phyloP scores from a whole-genome alignment of 2,329 filamentous ascomycete species.

The Davidsoniella eucalypti region DNA sequence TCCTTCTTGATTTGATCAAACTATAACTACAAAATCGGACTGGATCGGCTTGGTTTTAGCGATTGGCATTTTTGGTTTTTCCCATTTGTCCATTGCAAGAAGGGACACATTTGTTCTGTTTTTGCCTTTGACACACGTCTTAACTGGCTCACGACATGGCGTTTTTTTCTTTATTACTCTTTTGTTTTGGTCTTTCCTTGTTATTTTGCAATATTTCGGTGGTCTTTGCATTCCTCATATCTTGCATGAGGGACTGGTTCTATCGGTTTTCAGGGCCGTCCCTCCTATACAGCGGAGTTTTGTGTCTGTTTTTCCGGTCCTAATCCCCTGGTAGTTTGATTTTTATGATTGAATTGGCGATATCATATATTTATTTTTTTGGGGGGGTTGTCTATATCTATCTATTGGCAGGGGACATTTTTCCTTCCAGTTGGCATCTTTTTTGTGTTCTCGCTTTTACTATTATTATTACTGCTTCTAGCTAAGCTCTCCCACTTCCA shows the following conservation, averaged over 20 bases:
- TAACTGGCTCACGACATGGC: constrained; percentile 6
- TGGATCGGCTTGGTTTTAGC: constrained; percentile 6
- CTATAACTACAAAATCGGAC: constrained; percentile 8
- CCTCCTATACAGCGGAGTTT: constrained; percentile 10
- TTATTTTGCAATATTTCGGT: constrained; percentile 1
- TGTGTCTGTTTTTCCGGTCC: not conserved
- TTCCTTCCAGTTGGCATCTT: not conserved
- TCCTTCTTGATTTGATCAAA: constrained; percentile 8
- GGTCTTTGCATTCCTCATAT: constrained; percentile 4
- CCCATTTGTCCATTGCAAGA: not conserved
- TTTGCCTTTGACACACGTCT: constrained; percentile 3
- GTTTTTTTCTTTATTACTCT: constrained; percentile 5
- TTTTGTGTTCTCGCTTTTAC: not conserved
- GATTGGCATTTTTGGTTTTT: constrained; percentile 4
- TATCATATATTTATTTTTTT: too few species aligned
- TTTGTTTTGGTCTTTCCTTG: not conserved
- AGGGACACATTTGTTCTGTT: not conserved
- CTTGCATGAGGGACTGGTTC: constrained; percentile 8
- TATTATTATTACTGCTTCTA: not conserved
- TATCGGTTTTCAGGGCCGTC: constrained; percentile 7
- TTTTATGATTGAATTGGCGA: too few species aligned
- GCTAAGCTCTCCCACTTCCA: too few species aligned
- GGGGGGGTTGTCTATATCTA: too few species aligned
- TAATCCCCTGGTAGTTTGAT: too few species aligned
- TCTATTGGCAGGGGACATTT: too few species aligned